A percentile compares a stretch with the other conserved stretches of the same genome.
phyloP scores from a whole-genome alignment of 805 yeast genomes.

The Ascoidea asiatica region DNA sequence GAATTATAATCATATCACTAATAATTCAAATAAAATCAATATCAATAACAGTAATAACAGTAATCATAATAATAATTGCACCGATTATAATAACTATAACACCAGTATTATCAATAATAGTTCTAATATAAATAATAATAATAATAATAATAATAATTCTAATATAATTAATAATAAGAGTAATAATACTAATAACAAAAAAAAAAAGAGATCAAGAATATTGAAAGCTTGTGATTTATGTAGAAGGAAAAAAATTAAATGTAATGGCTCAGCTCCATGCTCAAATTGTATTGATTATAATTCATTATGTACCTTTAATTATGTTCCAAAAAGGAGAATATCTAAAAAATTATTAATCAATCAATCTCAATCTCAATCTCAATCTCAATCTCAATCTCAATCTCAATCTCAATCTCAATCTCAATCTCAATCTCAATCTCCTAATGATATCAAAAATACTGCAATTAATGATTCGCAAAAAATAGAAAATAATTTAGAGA shows the following conservation, averaged over 20 bases:
- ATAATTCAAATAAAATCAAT: neutral
- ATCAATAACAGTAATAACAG: neutral
- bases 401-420: neutral
- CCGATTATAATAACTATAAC: neutral
- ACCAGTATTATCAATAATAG: neutral
- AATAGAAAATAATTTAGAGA: too few species aligned
- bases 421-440: neutral
- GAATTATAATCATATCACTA: neutral
- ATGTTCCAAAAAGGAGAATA: neutral
- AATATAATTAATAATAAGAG: neutral
- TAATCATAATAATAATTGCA: neutral
- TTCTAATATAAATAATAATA: neutral
- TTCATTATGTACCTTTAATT: slow-evolving; percentile 20
- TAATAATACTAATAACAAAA: neutral
- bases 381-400: neutral
- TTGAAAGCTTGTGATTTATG: slow-evolving; percentile 33
- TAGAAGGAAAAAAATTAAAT: slow-evolving; percentile 30
- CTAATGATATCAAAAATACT: too few species aligned
- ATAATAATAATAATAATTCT: neutral
- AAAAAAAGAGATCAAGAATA: slow-evolving; percentile 9
- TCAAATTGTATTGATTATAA: slow-evolving; percentile 24
- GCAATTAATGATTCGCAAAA: neutral
- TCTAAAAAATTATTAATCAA: neutral
- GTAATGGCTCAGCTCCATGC: slow-evolving; percentile 33
- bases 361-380: neutral